phyloP scores from a whole-genome alignment of 1,139 yeast genomes.

The Scheffersomyces illinoinensis region DNA sequence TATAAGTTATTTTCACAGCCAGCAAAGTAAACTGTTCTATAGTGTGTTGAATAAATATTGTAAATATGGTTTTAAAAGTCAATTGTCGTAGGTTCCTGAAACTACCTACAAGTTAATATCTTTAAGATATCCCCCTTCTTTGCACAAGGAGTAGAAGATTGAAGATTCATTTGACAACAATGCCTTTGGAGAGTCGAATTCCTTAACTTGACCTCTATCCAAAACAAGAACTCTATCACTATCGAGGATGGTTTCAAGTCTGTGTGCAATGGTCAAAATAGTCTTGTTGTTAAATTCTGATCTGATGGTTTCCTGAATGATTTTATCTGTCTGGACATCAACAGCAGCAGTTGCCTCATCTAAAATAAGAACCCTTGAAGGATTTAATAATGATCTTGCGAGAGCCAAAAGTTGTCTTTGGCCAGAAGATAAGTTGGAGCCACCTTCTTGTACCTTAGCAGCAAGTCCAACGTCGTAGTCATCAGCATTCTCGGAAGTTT shows the following conservation, averaged over 20 bases:
- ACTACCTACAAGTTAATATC: background rate
- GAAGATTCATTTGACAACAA: conserved; percentile 24
- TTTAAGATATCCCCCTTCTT: conserved; percentile 30
- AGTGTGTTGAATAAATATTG: background rate
- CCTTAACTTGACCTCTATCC: conserved; percentile 32
- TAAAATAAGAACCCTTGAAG: conserved; percentile 32
- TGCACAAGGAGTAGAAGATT: conserved; percentile 33
- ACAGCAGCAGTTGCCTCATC: conserved; percentile 44
- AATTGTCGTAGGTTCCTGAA: background rate
- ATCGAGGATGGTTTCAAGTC: conserved; percentile 37
- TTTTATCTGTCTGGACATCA: conserved; percentile 37
- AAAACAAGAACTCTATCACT: conserved; percentile 35
- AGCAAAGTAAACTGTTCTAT: too few species aligned
- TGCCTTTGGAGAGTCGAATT: conserved; percentile 31
- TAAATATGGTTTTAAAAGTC: background rate
- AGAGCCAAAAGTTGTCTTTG: conserved; percentile 39
- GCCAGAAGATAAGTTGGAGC: conserved; percentile 38
- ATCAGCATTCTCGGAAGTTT: background rate
- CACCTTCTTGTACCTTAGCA: conserved; percentile 31
- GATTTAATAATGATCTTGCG: conserved; percentile 37
- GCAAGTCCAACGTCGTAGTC: conserved; percentile 18
- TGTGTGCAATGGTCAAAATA: conserved; percentile 38
- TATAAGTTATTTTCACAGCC: too few species aligned
- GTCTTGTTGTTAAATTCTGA: conserved; percentile 33
- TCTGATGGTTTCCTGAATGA: conserved; percentile 36